These are phyloP conservation scores for Dothistroma septosporum DNA, from an alignment of 2,329 filamentous ascomycete genomes.

Conservation along the genomic window DNA sequence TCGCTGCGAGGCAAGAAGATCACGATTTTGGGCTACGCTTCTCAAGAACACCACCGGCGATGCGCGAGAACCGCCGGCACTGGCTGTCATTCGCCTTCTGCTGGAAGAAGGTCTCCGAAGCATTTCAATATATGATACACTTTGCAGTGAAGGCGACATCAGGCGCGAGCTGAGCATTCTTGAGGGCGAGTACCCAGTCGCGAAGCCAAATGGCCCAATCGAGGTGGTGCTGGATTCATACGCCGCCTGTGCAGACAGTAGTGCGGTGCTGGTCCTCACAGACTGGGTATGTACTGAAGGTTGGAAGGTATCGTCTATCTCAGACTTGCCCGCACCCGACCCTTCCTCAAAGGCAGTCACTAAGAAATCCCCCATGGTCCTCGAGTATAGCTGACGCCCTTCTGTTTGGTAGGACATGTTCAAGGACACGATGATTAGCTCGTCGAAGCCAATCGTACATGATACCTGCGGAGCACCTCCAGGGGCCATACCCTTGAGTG, in stretches of 20 bases:
- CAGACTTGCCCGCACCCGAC: no score
- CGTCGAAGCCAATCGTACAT: not conserved
- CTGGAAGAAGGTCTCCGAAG: constrained; percentile 56
- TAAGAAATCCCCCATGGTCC: no score
- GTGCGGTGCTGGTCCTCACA: constrained; percentile 31
- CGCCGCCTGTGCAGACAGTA: constrained; percentile 29
- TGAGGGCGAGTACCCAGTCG: constrained; percentile 12
- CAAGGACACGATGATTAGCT: constrained; percentile 18
- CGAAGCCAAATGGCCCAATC: constrained; percentile 25
- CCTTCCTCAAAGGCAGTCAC: no score
- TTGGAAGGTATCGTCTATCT: no score
- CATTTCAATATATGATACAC: constrained; percentile 64
- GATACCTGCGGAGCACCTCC: not conserved
- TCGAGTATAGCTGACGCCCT: no score
- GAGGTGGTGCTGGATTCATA: constrained; percentile 29
- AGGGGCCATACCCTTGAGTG: not conserved
- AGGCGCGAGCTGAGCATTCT: constrained; percentile 26
- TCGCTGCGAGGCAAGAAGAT: constrained; percentile 68
- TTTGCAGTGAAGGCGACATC: constrained; percentile 32
- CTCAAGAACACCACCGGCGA: constrained; percentile 77
- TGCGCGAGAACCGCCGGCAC: constrained; percentile 65
- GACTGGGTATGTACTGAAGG: constrained; percentile 17
- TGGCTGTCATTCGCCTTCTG: constrained; percentile 63
- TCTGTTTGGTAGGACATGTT: constrained; percentile 24
- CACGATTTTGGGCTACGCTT: constrained; percentile 68